A percentile compares a stretch with the other conserved stretches of the same genome.
phyloP scores from a whole-genome alignment of 1,139 yeast genomes.

The Geotrichum bryndzae region DNA sequence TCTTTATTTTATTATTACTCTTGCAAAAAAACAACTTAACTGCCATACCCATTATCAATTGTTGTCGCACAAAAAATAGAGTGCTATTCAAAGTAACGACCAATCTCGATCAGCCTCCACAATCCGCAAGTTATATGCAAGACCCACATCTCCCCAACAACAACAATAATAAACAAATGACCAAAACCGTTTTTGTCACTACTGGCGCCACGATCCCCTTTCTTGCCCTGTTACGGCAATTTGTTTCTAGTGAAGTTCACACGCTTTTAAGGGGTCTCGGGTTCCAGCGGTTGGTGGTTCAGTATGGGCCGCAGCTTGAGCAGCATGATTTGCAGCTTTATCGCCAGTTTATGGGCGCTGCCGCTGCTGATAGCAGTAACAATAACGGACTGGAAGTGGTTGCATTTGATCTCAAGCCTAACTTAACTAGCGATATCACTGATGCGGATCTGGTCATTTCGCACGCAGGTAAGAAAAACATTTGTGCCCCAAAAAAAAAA shows the following conservation, averaged over 20 bases:
- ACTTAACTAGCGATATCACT: constrained; percentile 6
- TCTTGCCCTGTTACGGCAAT: constrained; percentile 44
- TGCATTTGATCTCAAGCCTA: constrained; percentile 29
- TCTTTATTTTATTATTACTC: neutral
- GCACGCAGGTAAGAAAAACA: constrained; percentile 55
- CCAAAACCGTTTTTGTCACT: constrained; percentile 47
- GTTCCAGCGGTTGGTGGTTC: constrained; percentile 47
- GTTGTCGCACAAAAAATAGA: no score
- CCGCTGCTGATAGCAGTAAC: neutral
- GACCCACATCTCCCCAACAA: no score
- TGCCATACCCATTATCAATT: no score
- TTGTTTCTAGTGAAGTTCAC: constrained; percentile 40
- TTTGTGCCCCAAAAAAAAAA: neutral
- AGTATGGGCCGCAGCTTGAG: constrained; percentile 52
- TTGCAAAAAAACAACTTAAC: neutral
- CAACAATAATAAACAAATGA: neutral
- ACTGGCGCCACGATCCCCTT: constrained; percentile 89
- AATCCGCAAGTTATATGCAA: neutral
- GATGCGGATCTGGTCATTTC: constrained; percentile 55
- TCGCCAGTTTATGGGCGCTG: neutral
- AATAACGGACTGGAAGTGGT: constrained; percentile 35
- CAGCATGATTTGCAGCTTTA: neutral
- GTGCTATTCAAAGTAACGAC: no score
- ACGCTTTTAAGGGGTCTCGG: constrained; percentile 34
- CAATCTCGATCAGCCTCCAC: no score